phyloP scores from a whole-genome alignment of 306 rosid genomes.

The Lupinus albus region DNA sequence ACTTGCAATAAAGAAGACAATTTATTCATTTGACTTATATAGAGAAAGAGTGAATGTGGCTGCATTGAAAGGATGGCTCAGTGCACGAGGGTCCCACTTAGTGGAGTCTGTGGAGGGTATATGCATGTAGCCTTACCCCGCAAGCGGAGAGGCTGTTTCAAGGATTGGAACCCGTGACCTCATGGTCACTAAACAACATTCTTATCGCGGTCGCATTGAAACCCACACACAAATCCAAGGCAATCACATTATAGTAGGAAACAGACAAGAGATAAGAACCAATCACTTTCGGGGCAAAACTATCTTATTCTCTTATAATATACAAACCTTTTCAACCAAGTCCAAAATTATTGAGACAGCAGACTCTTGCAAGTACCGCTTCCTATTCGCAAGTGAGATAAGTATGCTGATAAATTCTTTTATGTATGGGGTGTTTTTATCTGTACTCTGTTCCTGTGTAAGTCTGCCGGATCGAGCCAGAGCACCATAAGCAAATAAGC shows the following conservation, averaged over 20 bases:
- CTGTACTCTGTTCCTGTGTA: conserved; percentile 55
- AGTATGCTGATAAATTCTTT: conserved; percentile 65
- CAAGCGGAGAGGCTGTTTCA: no score
- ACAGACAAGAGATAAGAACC: neutral
- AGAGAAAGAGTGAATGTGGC: neutral
- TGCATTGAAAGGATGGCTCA: conserved; percentile 27
- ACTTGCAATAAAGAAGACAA: neutral
- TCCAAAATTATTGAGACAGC: conserved; percentile 72
- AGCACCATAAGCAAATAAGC: conserved; percentile 92
- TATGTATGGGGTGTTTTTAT: conserved; percentile 55
- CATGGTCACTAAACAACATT: no score
- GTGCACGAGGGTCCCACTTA: no score
- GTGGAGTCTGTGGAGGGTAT: no score
- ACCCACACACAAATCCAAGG: conserved; percentile 13
- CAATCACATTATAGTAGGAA: neutral
- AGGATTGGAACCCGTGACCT: no score
- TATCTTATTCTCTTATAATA: neutral
- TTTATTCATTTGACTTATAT: neutral
- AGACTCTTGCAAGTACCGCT: conserved; percentile 95
- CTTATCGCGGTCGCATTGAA: no score
- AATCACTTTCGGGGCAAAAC: conserved; percentile 6
- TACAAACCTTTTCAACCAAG: conserved; percentile 71
- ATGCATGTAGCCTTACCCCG: no score
- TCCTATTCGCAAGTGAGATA: conserved; percentile 71
- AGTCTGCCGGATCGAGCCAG: conserved; percentile 83